Evolutionary conservation across 2,329 filamentous ascomycete species (phyloP).

Genomic region (Hypoxylon sp.): DNA sequence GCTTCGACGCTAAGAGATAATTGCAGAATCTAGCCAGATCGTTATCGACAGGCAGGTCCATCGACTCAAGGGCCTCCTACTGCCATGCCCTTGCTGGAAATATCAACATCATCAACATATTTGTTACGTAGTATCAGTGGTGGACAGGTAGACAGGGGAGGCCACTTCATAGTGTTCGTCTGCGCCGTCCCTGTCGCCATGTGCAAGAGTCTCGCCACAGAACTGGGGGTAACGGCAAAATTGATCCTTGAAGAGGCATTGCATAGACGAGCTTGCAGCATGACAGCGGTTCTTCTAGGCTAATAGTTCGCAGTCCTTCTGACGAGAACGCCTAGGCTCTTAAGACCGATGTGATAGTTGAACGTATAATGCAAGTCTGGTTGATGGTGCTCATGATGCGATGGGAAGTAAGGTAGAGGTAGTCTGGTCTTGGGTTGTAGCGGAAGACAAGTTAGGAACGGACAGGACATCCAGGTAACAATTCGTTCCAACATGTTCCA

Average conservation of each 20-base stretch:
- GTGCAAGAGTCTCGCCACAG: slow-evolving; percentile 51
- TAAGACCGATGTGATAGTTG: slow-evolving; percentile 24
- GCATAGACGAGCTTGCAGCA: slow-evolving; percentile 36
- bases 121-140: slow-evolving; percentile 13
- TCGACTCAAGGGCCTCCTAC: slow-evolving; percentile 11
- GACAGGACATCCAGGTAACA: slow-evolving; percentile 13
- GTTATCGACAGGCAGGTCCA: slow-evolving; percentile 18
- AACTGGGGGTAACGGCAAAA: slow-evolving; percentile 50
- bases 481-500: slow-evolving; percentile 7
- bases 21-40: slow-evolving; percentile 20
- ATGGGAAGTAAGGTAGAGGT: too few species aligned
- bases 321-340: slow-evolving; percentile 23
- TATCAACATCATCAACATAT: slow-evolving; percentile 14
- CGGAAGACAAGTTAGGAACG: slow-evolving; percentile 34
- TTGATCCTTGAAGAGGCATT: slow-evolving; percentile 30
- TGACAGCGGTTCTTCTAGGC: slow-evolving; percentile 33
- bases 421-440: slow-evolving; percentile 37
- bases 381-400: slow-evolving; percentile 20
- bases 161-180: slow-evolving; percentile 17
- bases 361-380: slow-evolving; percentile 23
- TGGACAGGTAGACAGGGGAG: slow-evolving; percentile 20
- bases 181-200: slow-evolving; percentile 50
- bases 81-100: slow-evolving; percentile 4
- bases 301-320: slow-evolving; percentile 26
- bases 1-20: slow-evolving; percentile 15